phyloP scores from a whole-genome alignment of 495 filamentous ascomycete species.

The Entonaema liquescens region DNA sequence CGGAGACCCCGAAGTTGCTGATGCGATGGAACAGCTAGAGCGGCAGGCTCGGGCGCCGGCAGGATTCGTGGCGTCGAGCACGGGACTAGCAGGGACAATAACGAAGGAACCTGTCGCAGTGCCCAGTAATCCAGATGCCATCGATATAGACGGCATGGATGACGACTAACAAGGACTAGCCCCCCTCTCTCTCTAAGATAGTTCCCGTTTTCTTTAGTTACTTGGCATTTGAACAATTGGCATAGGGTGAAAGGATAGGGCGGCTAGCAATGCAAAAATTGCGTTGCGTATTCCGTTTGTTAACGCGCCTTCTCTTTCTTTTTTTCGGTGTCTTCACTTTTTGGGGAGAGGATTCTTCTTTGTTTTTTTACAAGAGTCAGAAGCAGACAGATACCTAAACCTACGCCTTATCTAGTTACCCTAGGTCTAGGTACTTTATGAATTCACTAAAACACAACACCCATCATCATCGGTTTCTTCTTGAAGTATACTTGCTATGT shows the following conservation, averaged over 20 bases:
- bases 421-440: slow-evolving; percentile 1
- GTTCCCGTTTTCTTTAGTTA: not conserved
- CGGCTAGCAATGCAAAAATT: slow-evolving; percentile 5
- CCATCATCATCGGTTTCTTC: slow-evolving; percentile 2
- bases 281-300: slow-evolving; percentile 11
- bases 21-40: slow-evolving; percentile 93
- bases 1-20: slow-evolving; percentile 64
- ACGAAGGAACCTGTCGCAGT: slow-evolving; percentile 50
- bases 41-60: slow-evolving; percentile 86
- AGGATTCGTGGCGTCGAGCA: slow-evolving; percentile 90
- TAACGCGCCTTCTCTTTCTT: slow-evolving; percentile 3
- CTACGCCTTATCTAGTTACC: slow-evolving; percentile 6
- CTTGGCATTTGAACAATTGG: slow-evolving; percentile 13
- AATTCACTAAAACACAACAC: not conserved
- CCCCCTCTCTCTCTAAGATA: too few relatives aligned
- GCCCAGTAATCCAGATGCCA: slow-evolving; percentile 86
- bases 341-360: not conserved
- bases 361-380: slow-evolving; percentile 5
- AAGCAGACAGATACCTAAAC: slow-evolving; percentile 26
- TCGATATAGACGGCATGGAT: slow-evolving; percentile 77
- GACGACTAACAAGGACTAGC: slow-evolving; percentile 45
- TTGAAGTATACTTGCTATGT: not conserved
- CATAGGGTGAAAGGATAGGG: slow-evolving; percentile 20
- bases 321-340: not conserved
- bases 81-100: slow-evolving; percentile 78